Percentiles rank a stretch among this genome's conserved stretches.
phyloP scores from a whole-genome alignment of 2,329 filamentous ascomycete genomes.

The Cercospora sp. region DNA sequence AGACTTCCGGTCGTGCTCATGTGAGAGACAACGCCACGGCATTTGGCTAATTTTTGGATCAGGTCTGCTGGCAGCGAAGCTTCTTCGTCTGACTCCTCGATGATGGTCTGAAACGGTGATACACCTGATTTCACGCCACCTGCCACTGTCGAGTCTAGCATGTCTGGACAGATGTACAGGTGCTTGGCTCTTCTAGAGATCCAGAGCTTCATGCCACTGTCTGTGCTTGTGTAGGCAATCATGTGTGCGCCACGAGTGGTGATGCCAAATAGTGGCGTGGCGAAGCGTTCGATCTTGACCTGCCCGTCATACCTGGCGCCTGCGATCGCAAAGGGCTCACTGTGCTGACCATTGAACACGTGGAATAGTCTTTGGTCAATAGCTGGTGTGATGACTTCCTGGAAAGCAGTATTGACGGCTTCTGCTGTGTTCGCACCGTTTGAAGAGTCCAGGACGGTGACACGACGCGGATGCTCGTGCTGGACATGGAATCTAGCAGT shows the following conservation, averaged over 20 bases:
- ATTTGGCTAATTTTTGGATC: constrained; percentile 60
- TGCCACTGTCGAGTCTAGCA: constrained; percentile 91
- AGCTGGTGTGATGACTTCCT: constrained; percentile 62
- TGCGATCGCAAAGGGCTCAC: constrained; percentile 77
- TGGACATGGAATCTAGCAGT: constrained; percentile 58
- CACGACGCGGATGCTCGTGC: constrained; percentile 32
- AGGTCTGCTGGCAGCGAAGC: constrained; percentile 72
- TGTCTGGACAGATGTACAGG: constrained; percentile 83
- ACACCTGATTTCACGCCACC: constrained; percentile 82
- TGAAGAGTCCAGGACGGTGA: constrained; percentile 44
- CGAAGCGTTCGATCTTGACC: constrained; percentile 72
- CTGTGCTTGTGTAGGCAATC: constrained; percentile 63
- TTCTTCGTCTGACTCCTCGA: constrained; percentile 86
- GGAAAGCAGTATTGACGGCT: constrained; percentile 57
- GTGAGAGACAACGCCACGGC: constrained; percentile 75
- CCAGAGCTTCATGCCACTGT: constrained; percentile 72
- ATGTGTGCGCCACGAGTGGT: constrained; percentile 78
- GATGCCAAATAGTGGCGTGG: constrained; percentile 70
- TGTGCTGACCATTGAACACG: constrained; percentile 72
- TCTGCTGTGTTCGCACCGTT: constrained; percentile 64
- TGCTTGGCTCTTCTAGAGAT: constrained; percentile 70
- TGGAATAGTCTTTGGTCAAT: constrained; percentile 60
- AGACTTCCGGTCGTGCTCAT: constrained; percentile 73
- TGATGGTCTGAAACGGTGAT: constrained; percentile 73
- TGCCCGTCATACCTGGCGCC: constrained; percentile 59